Conservation (phyloP, 78 protist species). For the Acrasis kona region DNA sequence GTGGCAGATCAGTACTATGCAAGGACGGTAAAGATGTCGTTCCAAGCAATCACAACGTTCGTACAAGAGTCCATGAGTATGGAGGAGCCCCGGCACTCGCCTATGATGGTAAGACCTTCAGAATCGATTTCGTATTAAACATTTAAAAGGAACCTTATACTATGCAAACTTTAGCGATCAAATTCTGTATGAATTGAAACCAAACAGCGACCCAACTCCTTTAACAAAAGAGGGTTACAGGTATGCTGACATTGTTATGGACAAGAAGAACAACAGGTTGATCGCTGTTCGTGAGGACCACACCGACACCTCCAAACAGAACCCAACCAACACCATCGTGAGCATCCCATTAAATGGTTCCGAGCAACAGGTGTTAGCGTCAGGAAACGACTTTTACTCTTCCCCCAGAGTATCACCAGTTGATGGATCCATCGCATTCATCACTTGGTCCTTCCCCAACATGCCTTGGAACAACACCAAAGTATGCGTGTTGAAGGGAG, state of each 20-base stretch:
- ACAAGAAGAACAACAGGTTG: neutral
- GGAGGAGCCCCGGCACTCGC: constrained; percentile 12
- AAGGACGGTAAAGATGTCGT: too few relatives aligned
- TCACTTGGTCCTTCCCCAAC: constrained; percentile 3
- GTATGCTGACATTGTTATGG: neutral
- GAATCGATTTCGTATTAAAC: neutral
- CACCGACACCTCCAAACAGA: neutral
- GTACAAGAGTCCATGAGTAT: constrained; percentile 37
- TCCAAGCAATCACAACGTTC: too few relatives aligned
- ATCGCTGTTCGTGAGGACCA: constrained; percentile 15
- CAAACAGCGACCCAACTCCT: neutral
- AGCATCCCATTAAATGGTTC: neutral
- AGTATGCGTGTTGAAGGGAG: neutral
- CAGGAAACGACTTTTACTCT: constrained; percentile 18
- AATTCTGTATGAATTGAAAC: neutral
- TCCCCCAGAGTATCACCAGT: constrained; percentile 1
- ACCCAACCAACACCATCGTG: neutral
- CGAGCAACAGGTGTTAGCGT: neutral
- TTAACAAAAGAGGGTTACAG: neutral
- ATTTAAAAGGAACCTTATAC: neutral
- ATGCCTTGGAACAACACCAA: constrained; percentile 36
- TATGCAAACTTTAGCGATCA: too few relatives aligned
- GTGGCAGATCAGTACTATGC: too few relatives aligned
- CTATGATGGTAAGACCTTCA: neutral
- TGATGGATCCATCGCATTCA: neutral